Base-by-base conservation (phyloP, 345 rosid genomes). In the Bretschneidera sinensis region DNA sequence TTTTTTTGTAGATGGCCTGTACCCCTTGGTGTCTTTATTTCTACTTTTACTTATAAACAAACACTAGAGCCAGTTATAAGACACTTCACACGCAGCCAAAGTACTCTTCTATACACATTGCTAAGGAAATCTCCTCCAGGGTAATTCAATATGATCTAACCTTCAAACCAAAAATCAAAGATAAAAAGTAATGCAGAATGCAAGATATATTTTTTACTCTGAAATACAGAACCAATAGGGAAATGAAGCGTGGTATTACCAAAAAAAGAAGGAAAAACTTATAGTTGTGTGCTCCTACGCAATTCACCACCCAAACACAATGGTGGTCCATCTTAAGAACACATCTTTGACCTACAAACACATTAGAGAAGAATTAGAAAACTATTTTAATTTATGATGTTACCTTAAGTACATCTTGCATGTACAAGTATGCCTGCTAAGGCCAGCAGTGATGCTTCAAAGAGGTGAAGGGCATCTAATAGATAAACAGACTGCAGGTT, bases 251-350 rank as follows among this genome's bases (percentile, higher is more conserved):
- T 6, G 10, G n/a, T 11, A 17, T 53, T 78, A 92, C 98, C 96
- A 92, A 71, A 81, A 92, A 92, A 57, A 89, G 97, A 76, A 92
- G 91, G 66, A 92, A 92, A 63, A 79, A 84, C 77, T 92, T 92
- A 82, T 89, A 92, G 78, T 89, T 89, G 24, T 87, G 66, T 0
- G 88, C 96, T 61, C 97, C 97, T 60, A 94, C 92, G 64, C 99
- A 94, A 65, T 94, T 89, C n/a, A 89, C 99, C 59, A 94, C 92
- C 99, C 97, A 94, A 55, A 94, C 82, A 70, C 97, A 89, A 48
- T 94, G 97, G 74, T 94, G 97, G 73, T 89, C 99, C 99, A 89
- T 89, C 94, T 94, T 94, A 34, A 94, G 89, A 62, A 89, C 88
- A 64, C 99, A 94, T 79, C 96, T 86, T 78, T 78, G 90, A 76